Evolutionary conservation across 2,329 filamentous ascomycete species (phyloP), one percentile per base, ranked within the genome.

Genomic region (Neofusicoccum sp.): DNA sequence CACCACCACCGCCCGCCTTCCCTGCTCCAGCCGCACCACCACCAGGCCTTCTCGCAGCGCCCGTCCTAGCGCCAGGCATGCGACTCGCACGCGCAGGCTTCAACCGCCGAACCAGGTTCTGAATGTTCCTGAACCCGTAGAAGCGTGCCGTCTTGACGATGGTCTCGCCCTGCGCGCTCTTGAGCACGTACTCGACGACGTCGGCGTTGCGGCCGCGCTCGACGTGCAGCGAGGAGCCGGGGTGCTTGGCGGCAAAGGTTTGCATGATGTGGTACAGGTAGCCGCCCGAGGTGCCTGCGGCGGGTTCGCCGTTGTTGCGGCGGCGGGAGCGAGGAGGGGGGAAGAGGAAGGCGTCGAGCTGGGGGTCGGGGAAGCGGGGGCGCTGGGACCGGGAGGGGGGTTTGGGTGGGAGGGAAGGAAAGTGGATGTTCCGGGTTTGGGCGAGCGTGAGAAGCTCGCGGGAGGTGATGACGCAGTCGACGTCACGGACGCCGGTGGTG

Each of bases 91-190:
- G 87, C 0, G 89, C 85, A 0, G 95, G 95, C 73, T 96, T 96
- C 49, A 99, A 78, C 63, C 89, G 87, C n/a, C 95, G 87, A 14
- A 99, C 95, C 4, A 99, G 84, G 70, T 99, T 99, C 74, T 98
- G 95, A 64, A 99, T 99, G 71, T 99, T 99, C 57, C 95, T 85
- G 80, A 99, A 99, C 5, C 95, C 95, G 73, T 99, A 99, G 75
- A 93, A 99, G 56, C 95, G 87, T 3, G 93, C 93, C 20, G 68
- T 71, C 40, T 71, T 69, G 49, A 73, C 63, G 31, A 79, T 74
- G 2, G 73, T 70, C 1, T 66, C 56, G 11, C 43, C 43, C 65
- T 62, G 54, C 76, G 78, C 12, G 84, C 83, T 11, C 84, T 76
- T n/a, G 24, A 97, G 82, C 2, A 82, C 80, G 72, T 95, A 97